A percentile compares a stretch with the other conserved stretches of the same genome.
phyloP scores from a whole-genome alignment of 2,329 filamentous ascomycete genomes.

The Talaromyces sp. region DNA sequence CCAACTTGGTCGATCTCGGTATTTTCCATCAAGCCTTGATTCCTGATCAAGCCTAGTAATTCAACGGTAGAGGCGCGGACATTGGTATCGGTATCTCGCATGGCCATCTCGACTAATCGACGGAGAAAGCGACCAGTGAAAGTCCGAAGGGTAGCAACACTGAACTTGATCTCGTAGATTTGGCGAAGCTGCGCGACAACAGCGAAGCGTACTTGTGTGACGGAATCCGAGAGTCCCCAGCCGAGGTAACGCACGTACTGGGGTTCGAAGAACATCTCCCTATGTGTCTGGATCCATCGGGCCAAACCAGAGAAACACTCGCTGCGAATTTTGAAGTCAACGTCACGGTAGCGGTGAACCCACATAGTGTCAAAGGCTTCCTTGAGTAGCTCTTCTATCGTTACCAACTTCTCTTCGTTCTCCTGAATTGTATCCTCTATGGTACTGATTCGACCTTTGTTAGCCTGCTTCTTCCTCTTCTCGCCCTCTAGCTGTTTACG shows the following conservation, averaged over 20 bases:
- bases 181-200: conserved; percentile 77
- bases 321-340: conserved; percentile 81
- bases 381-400: conserved; percentile 67
- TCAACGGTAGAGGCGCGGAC: conserved; percentile 79
- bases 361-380: conserved; percentile 92
- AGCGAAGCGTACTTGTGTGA: conserved; percentile 71
- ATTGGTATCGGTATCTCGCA: conserved; percentile 72
- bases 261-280: conserved; percentile 85
- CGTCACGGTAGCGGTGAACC: conserved; percentile 90
- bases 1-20: conserved; percentile 87
- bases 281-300: conserved; percentile 80
- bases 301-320: conserved; percentile 86
- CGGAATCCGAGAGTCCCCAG: conserved; percentile 86
- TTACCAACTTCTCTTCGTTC: conserved; percentile 64
- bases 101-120: conserved; percentile 88
- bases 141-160: conserved; percentile 70
- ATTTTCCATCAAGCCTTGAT: conserved; percentile 82
- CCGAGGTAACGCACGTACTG: conserved; percentile 89
- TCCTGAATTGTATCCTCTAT: conserved; percentile 70
- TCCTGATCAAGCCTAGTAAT: conserved; percentile 75
- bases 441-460: conserved; percentile 71
- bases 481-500: conserved; percentile 77
- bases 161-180: conserved; percentile 75
- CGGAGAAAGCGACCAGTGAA: conserved; percentile 90
- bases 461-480: conserved; percentile 65